Base-by-base conservation (phyloP, 306 rosid species). In the Argentina anserina region DNA sequence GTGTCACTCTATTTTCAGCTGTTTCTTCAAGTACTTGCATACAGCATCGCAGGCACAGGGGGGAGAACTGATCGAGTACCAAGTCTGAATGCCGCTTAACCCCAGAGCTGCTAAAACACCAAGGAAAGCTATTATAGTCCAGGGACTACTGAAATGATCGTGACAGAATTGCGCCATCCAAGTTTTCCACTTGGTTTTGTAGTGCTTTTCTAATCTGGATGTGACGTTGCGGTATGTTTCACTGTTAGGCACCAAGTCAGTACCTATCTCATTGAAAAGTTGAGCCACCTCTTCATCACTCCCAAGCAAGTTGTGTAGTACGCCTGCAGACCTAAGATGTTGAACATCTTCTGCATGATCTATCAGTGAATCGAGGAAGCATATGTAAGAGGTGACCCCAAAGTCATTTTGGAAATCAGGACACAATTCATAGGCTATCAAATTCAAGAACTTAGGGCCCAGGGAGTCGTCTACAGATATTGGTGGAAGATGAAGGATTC, bases 361-460 rank as follows among this genome's bases (percentile, higher is more conserved):
- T 7, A 81, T 81, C 29, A 87, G 83, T 0, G 83, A 74, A 71
- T 77, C 85, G 2, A 87, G 17, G 43, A 87, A 79, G 2, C 50
- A 46, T 46, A 46, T 46, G 52, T 46, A 46, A 46, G 52, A 46
- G 21, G 52, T 46, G 9, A 46, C 21, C n/a, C 21, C 52, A 46
- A 5, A 46, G 28, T 83, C 26, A 4, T 82, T 81, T 7, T 15
- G 0, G 65, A 76, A 71, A 71, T 77, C 88, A 0, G 79, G 82
- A 55, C 87, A 79, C 85, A 81, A 79, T 31, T 84, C 81, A 9
- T 77, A 80, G 43, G 87, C 84, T n/a, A 77, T 77, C 59, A 80
- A 37, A 63, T 84, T 84, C 25, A 71, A 15, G 26, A 80, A 60
- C 14, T 59, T 72, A 0, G 75, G 42, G 11, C 69, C 14, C 6